Evolutionary conservation across 495 filamentous ascomycete species (phyloP).

Genomic region (Penicillium waksmanii): DNA sequence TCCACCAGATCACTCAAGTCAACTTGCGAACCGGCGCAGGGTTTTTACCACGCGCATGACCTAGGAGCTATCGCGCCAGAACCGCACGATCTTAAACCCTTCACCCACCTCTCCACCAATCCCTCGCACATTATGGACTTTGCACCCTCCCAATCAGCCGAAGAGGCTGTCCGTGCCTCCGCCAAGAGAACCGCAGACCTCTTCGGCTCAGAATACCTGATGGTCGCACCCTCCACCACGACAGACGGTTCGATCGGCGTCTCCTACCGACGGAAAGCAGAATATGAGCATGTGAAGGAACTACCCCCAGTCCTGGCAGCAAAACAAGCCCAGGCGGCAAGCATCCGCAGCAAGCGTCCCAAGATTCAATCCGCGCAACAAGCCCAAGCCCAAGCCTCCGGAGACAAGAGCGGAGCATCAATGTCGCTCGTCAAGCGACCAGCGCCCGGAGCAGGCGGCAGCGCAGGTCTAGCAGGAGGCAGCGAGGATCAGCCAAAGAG

Average conservation of each 20-base stretch:
- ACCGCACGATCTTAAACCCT: constrained; percentile 3
- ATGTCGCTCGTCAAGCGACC: constrained; percentile 48
- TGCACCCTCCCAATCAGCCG: constrained; percentile 37
- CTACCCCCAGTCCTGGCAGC: constrained; percentile 84
- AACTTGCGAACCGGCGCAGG: constrained; percentile 11
- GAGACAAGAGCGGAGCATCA: constrained; percentile 44
- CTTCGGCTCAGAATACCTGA: constrained; percentile 61
- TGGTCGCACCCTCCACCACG: constrained; percentile 50
- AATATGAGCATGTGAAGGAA: constrained; percentile 82
- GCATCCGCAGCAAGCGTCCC: constrained; percentile 61
- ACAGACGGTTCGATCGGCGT: constrained; percentile 52
- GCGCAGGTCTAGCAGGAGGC: constrained; percentile 35
- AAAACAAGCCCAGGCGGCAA: constrained; percentile 72
- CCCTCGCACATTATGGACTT: constrained; percentile 36
- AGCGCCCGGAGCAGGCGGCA: constrained; percentile 26
- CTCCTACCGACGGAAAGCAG: constrained; percentile 65
- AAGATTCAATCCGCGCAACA: constrained; percentile 37
- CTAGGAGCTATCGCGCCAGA: constrained; percentile 10
- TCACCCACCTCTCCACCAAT: constrained; percentile 3
- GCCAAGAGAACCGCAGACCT: constrained; percentile 72
- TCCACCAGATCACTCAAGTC: neutral
- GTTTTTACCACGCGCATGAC: constrained; percentile 24
- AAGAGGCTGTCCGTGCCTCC: constrained; percentile 57
- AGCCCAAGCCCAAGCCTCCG: constrained; percentile 23
- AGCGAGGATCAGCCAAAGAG: constrained; percentile 54